Evolutionary conservation across 345 rosid species (phyloP).

Genomic region (Eucalyptus camaldulensis): DNA sequence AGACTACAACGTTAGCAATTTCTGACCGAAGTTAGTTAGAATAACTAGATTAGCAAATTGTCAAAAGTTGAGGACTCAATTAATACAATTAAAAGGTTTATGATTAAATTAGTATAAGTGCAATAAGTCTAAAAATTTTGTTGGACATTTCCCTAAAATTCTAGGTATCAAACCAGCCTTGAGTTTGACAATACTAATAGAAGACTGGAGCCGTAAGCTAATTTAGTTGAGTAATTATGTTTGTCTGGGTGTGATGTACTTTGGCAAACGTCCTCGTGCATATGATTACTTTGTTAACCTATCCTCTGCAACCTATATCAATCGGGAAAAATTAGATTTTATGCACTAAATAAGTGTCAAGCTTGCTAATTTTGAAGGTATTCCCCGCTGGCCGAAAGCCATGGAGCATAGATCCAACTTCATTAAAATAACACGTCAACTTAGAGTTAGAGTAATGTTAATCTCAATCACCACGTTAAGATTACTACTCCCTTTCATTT

Average conservation of each 20-base stretch:
- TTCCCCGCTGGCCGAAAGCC: neutral
- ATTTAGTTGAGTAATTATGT: neutral
- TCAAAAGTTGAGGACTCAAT: too few relatives aligned
- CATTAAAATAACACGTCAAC: neutral
- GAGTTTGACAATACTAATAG: neutral
- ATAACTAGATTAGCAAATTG: too few relatives aligned
- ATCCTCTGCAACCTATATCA: neutral
- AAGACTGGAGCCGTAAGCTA: neutral
- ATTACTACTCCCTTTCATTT: neutral
- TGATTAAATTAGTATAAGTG: too few relatives aligned
- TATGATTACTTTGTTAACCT: neutral
- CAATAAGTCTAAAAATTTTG: too few relatives aligned
- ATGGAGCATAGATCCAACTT: neutral
- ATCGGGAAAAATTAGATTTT: neutral
- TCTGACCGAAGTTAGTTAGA: fast-evolving
- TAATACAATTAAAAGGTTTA: too few relatives aligned
- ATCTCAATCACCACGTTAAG: neutral
- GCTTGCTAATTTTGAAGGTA: neutral
- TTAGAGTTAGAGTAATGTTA: neutral
- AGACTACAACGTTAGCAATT: too few relatives aligned
- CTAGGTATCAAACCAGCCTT: neutral
- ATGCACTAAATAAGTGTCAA: neutral
- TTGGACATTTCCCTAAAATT: neutral
- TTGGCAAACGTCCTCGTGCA: neutral
- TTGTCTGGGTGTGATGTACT: neutral